Percentiles rank a stretch among this genome's conserved stretches.
These are phyloP conservation scores for Helianthus annuus DNA, from an alignment of 129 eudicot species.

Conservation along the genomic window HanXRQr2.0-SUNRISE NC_035436.2:195274035-195274534, in stretches of 20 bases:
- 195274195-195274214: conserved; percentile 85
- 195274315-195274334: conserved; percentile 44
- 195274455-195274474: no score
- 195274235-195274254: conserved; percentile 28
- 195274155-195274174: conserved; percentile 50
- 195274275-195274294: neutral
- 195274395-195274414: conserved; percentile 3
- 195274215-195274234: conserved; percentile 85
- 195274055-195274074: conserved; percentile 96
- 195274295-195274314: neutral
- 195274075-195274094: conserved; percentile 72
- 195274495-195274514: no score
- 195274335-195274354: conserved; percentile 91
- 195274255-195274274: neutral
- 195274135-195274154: conserved; percentile 39
- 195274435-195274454: neutral
- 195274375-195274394: conserved; percentile 66
- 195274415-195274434: neutral
- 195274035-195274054: conserved; percentile 84
- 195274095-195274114: conserved; percentile 74
- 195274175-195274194: conserved; percentile 83
- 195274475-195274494: no score
- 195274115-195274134: conserved; percentile 33
- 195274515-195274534: no score
- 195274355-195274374: conserved; percentile 64